Base-by-base conservation (phyloP, 371 early-diverging fungal genomes). In the Mucor plumbeus region DNA sequence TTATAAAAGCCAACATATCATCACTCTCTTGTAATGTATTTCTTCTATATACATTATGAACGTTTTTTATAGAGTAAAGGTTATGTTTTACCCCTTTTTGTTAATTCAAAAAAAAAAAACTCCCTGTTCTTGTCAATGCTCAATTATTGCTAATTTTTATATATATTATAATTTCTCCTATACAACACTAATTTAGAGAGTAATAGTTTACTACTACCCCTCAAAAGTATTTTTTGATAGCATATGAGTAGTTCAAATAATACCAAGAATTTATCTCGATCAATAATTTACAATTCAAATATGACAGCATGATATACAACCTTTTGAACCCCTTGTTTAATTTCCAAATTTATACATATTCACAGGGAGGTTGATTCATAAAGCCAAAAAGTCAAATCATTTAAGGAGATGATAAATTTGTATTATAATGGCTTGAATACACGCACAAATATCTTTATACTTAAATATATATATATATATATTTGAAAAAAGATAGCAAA, bases 401-500 rank as follows among this genome's bases (percentile, higher is more conserved):
- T 8, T 26, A 47, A 17, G 47, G 47, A 19, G 47, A 19, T 47
- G 10, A 19, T 47, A 19, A 47, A 47, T 47, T 47, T 47, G 19
- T 47, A 47, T 19, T 19, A 47, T 47, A 47, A 19, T 47, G 47
- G 47, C 4, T 47, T 47, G 47, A 47, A 10, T 19, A 47, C 47
- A 17, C 47, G 47, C 47, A 47, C 47, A 47, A 19, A 47, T 19
- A 17, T 47, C 17, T 47, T 47, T 47, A 47, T n/a, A n/a, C n/a
- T n/a, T n/a, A n/a, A n/a, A n/a, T n/a, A n/a, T n/a, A n/a, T n/a
- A n/a, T 47, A 19, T 47, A 47, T 17, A 44, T 19, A 21, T 40
- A 43, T 15, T n/a, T n/a, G n/a, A 59, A 26, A 59, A 59, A 21
- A 59, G 26, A 31, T 11, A 59, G 44, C 43, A 41, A 39, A 39